Conservation (phyloP, 768 basidiomycete species). For the Pisolithus tinctorius region DNA sequence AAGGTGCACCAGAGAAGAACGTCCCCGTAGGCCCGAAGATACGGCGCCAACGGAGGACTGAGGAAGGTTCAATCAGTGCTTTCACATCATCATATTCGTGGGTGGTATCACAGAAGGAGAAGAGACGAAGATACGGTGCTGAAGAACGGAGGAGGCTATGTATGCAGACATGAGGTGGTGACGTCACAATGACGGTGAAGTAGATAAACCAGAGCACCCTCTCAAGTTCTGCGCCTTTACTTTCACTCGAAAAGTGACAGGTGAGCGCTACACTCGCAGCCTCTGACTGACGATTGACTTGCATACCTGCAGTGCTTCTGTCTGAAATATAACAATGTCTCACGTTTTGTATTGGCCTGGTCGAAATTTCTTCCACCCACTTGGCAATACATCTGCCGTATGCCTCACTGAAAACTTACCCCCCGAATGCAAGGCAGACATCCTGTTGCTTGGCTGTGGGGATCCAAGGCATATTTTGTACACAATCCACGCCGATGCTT, state of each 20-base stretch:
- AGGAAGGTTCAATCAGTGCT: too few relatives aligned
- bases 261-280: too few relatives aligned
- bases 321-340: constrained; percentile 28
- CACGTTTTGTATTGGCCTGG: constrained; percentile 39
- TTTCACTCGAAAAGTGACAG: too few relatives aligned
- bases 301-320: too few relatives aligned
- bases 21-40: too few relatives aligned
- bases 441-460: constrained; percentile 48
- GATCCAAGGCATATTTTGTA: constrained; percentile 44
- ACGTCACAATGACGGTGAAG: constrained; percentile 33
- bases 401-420: constrained; percentile 38
- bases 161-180: neutral
- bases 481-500: constrained; percentile 24
- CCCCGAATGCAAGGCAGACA: constrained; percentile 33
- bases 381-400: constrained; percentile 47
- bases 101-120: too few relatives aligned
- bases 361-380: constrained; percentile 42
- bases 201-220: constrained; percentile 38
- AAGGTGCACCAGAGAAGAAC: too few relatives aligned
- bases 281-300: too few relatives aligned
- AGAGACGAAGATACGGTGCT: neutral
- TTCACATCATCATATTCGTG: too few relatives aligned
- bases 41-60: too few relatives aligned
- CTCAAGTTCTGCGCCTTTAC: too few relatives aligned
- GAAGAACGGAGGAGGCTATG: neutral